These are phyloP conservation scores for Argentina anserina DNA, from an alignment of 306 rosid genomes.

Conservation along the genomic window DNA sequence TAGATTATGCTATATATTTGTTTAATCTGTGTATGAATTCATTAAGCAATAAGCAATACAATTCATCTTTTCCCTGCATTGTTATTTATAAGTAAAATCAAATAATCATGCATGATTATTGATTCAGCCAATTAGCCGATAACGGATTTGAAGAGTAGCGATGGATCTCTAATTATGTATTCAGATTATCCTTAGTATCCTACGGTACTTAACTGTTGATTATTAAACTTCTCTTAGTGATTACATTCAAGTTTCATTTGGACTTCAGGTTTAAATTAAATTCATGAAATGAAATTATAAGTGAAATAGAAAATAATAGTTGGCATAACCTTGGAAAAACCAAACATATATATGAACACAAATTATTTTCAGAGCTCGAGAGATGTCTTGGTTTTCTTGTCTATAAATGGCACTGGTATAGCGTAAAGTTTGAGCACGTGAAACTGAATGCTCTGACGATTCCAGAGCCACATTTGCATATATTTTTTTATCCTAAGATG, in stretches of 20 bases:
- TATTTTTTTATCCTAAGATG: neutral
- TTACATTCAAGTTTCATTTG: too few relatives aligned
- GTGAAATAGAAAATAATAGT: neutral
- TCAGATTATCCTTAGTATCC: conserved; percentile 48
- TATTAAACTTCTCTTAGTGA: conserved; percentile 60
- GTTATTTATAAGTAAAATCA: too few relatives aligned
- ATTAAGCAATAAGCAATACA: too few relatives aligned
- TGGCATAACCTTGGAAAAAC: neutral
- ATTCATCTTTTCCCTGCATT: too few relatives aligned
- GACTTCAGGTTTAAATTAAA: conserved; percentile 1
- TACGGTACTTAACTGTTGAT: conserved; percentile 83
- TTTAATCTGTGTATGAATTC: too few relatives aligned
- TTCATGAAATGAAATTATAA: neutral
- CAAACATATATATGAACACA: conserved; percentile 4
- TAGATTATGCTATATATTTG: too few relatives aligned
- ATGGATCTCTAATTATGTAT: too few relatives aligned
- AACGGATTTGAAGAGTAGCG: too few relatives aligned
- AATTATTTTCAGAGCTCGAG: neutral
- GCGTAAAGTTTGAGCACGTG: neutral
- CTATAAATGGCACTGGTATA: neutral
- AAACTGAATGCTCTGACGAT: neutral
- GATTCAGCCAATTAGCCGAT: too few relatives aligned
- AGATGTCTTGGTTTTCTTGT: neutral
- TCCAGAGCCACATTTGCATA: neutral
- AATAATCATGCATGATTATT: too few relatives aligned